phyloP scores from a whole-genome alignment of 129 eudicot genomes.

The Cynara cardunculus region DNA sequence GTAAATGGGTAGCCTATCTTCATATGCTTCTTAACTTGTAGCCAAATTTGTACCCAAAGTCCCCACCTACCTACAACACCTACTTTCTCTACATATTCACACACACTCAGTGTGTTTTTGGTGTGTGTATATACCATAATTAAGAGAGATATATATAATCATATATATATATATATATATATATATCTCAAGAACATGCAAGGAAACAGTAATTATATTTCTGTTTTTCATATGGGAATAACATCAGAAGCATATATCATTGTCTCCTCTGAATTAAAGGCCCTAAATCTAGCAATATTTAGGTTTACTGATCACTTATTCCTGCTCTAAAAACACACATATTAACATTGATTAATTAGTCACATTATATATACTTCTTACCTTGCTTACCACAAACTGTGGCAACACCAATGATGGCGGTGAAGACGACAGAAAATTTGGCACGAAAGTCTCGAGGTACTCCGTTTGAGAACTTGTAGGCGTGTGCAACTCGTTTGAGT shows the following conservation, averaged over 20 bases:
- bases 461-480: constrained; percentile 21
- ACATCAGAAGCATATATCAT: constrained; percentile 27
- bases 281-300: constrained; percentile 36
- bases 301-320: constrained; percentile 26
- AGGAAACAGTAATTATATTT: constrained; percentile 23
- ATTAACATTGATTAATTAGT: constrained; percentile 19
- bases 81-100: constrained; percentile 30
- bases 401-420: constrained; percentile 22
- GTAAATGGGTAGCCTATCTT: constrained; percentile 23
- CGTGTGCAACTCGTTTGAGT: constrained; percentile 6
- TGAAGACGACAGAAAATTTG: constrained; percentile 18
- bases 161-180: constrained; percentile 4
- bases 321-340: constrained; percentile 12
- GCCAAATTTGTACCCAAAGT: constrained; percentile 22
- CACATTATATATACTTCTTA: constrained; percentile 30
- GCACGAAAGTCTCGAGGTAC: constrained; percentile 20
- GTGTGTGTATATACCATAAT: constrained; percentile 14
- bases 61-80: constrained; percentile 36
- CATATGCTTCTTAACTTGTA: constrained; percentile 35
- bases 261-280: constrained; percentile 37
- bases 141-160: not conserved
- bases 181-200: constrained; percentile 29
- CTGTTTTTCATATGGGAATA: constrained; percentile 20
- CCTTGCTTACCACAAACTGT: constrained; percentile 24
- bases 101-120: constrained; percentile 5